Evolutionary conservation across 257 asterid species (phyloP).

Genomic region (Buddleja alternifolia): DNA sequence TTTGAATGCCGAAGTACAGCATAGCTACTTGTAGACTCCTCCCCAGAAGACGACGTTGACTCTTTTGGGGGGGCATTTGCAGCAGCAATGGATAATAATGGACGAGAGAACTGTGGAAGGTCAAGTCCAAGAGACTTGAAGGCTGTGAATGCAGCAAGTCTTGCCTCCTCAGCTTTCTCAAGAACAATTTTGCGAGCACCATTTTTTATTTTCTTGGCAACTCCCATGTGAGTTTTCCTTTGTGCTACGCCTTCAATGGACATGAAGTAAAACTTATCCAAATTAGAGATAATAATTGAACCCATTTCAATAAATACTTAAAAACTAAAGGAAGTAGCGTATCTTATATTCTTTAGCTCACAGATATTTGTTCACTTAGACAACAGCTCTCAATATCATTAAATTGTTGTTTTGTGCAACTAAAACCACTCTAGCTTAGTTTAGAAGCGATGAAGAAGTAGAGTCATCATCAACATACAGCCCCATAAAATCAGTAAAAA

Average conservation of each 20-base stretch:
- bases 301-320: background rate
- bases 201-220: slow-evolving; percentile 89
- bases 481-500: background rate
- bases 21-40: slow-evolving; percentile 69
- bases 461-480: too few species aligned
- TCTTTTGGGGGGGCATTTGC: slow-evolving; percentile 49
- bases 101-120: slow-evolving; percentile 60
- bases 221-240: slow-evolving; percentile 76
- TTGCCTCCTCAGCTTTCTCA: slow-evolving; percentile 98
- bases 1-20: slow-evolving; percentile 43
- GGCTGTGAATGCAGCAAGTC: slow-evolving; percentile 91
- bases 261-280: slow-evolving; percentile 27
- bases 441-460: too few species aligned
- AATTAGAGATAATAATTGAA: slow-evolving; percentile 21
- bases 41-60: slow-evolving; percentile 59
- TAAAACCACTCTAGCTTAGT: too few species aligned
- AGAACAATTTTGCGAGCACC: slow-evolving; percentile 94
- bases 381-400: too few species aligned
- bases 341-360: slow-evolving; percentile 1
- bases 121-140: slow-evolving; percentile 90
- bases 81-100: slow-evolving; percentile 49
- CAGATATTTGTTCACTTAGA: too few species aligned
- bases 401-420: too few species aligned
- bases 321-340: background rate
- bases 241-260: slow-evolving; percentile 58